Evolutionary conservation across 1,139 yeast species (phyloP), one percentile per base, ranked within the genome.

Genomic region (Scheffersomyces insectosa): DNA sequence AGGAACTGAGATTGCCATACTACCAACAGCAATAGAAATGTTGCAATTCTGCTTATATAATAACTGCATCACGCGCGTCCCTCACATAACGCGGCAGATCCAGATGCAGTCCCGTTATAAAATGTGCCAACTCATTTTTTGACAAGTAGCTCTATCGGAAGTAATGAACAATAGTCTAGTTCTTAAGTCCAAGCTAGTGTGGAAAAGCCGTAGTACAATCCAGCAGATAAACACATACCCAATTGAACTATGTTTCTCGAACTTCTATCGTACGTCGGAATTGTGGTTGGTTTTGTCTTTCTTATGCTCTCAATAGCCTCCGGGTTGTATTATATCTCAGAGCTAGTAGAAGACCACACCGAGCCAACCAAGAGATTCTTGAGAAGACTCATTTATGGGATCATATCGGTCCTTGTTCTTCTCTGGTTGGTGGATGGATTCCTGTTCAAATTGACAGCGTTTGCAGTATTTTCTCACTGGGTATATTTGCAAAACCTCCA

Each of bases 261-360:
- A 51, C 47, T 72, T 13, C 66, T 74, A 33, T 73, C 97, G 3
- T 79, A 82, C 48, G 63, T 80, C 6, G 99, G 99, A 4, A 72
- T 83, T 1, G 70, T 84, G 1, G 65, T 82, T 2, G 98, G 97
- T 5, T 88, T 91, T 55, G 56, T 85, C 3, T 83, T 88, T 52
- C 75, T 89, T 41, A 76, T 73, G 40, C 59, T 74, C 38, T 67
- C 79, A 32, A 71, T 75, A 49, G 96, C 99, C 0, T 88, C 97
- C 3, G 98, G 96, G 1, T 72, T 93, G 33, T 93, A 91, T 69
- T 90, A 89, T 57, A 72, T 93, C 33, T 88, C 97, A 10, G 99
- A 93, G 62, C 70, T 90, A 36, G 96, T 93, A 12, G 99, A 93
- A 60, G 98, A 91, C 59, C 95, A 93, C 62, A 79, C 96, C 0